Evolutionary conservation across 2,329 filamentous ascomycete genomes (phyloP).

Genomic region (Alternaria conjuncta): DNA sequence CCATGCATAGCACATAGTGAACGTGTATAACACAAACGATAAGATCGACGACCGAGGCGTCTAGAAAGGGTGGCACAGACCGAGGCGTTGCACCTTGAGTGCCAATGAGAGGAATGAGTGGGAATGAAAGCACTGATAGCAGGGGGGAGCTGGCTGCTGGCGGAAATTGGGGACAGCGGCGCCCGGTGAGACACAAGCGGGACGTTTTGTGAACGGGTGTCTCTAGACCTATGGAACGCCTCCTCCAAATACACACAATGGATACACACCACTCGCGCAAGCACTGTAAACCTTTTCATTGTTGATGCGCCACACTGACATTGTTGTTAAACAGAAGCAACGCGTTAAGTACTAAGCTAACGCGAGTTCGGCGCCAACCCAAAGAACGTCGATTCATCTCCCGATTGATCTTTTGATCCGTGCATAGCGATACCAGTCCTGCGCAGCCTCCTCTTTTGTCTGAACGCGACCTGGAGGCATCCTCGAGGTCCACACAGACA

Average conservation of each 20-base stretch:
- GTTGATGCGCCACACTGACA: slow-evolving; percentile 3
- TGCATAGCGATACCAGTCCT: slow-evolving; percentile 21
- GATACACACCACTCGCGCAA: neutral
- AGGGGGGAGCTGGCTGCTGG: slow-evolving; percentile 14
- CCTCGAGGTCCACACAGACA: slow-evolving; percentile 23
- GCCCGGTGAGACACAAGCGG: slow-evolving; percentile 13
- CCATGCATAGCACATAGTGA: slow-evolving; percentile 2
- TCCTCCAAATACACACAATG: neutral
- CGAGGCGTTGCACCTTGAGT: slow-evolving; percentile 6
- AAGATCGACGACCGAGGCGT: neutral
- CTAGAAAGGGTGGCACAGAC: slow-evolving; percentile 5
- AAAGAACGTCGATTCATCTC: slow-evolving; percentile 18
- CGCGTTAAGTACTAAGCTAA: slow-evolving; percentile 8
- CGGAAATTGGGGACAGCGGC: slow-evolving; percentile 16
- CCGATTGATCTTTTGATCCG: slow-evolving; percentile 13
- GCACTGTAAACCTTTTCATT: neutral
- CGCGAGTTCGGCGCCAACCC: slow-evolving; percentile 7
- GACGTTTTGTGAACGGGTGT: slow-evolving; percentile 10
- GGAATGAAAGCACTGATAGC: slow-evolving; percentile 12
- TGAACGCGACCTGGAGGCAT: slow-evolving; percentile 24
- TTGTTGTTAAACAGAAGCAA: slow-evolving; percentile 11
- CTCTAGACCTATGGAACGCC: neutral
- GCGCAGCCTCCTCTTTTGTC: slow-evolving; percentile 20
- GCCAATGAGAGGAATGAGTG: neutral
- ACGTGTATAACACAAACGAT: slow-evolving; percentile 6